Evolutionary conservation across 768 basidiomycete species (phyloP), one percentile per base, ranked within the genome.

Genomic region (Galerina marginata): DNA sequence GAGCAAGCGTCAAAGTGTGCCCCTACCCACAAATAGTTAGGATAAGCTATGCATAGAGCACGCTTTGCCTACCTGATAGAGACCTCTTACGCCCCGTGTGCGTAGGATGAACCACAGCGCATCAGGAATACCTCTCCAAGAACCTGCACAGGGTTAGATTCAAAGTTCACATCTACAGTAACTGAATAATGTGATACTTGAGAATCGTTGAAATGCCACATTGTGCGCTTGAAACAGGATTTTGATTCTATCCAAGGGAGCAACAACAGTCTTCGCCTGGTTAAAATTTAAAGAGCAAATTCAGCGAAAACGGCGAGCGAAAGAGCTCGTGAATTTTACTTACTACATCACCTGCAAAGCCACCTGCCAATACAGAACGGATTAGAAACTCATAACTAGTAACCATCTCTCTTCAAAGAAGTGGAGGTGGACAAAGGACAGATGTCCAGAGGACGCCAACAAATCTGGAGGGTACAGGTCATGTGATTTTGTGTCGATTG

Each of bases 151-250:
- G 26, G 29, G n/a, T 44, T 0, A 44, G 25, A 14, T 57, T 14
- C 11, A 9, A 9, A 23, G 29, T 5, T 20, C 56, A 23, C 6
- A 20, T 40, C 39, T 25, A 33, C 36, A 50, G 26, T 9, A 6
- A 55, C 39, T n/a, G n/a, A 51, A n/a, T 12, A 9, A 16, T 26
- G n/a, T 48, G 16, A 20, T 46, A 53, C 56, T 50, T 42, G 61
- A 46, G 25, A 62, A 62, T 23, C 37, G 50, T 6, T 54, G 44
- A 36, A 58, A 62, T 1, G 58, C 56, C 10, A 37, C 25, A 43
- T 62, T 57, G 7, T 58, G 61, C 2, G 56, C 58, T 37, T 62
- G 61, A 44, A 62, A 62, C 7, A 62, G 52, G 25, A 62, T 62
- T 40, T 62, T 62, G 29, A 62, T 47, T 7, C 61, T 44, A 23